Evolutionary conservation across 2,329 filamentous ascomycete genomes (phyloP).

Genomic region (Penicillium aurantiogriseum): DNA sequence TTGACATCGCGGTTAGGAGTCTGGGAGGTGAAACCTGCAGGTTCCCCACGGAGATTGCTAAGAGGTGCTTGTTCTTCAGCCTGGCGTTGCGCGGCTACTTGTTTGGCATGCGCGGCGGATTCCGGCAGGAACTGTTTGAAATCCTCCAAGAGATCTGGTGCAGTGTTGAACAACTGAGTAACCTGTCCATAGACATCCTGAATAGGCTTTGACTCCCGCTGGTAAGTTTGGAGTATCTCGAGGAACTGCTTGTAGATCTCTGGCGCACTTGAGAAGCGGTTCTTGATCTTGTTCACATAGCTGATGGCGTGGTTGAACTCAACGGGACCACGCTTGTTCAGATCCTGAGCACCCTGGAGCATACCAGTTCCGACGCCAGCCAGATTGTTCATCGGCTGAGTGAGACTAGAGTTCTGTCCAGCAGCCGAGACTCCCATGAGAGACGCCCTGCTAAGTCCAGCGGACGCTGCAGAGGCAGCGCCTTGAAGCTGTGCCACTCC

Average conservation of each 20-base stretch:
- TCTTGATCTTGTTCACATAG: constrained; percentile 99
- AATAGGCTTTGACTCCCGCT: constrained; percentile 95
- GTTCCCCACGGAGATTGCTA: constrained; percentile 61
- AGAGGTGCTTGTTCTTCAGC: constrained; percentile 67
- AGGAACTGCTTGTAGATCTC: constrained; percentile 99
- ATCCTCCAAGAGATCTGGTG: constrained; percentile 91
- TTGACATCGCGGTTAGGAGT: constrained; percentile 57
- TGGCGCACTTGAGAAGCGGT: constrained; percentile 91
- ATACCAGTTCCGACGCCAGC: constrained; percentile 62
- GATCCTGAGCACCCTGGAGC: constrained; percentile 53
- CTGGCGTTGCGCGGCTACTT: constrained; percentile 58
- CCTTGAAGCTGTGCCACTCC: constrained; percentile 66
- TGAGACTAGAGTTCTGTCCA: constrained; percentile 46
- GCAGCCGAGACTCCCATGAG: constrained; percentile 51
- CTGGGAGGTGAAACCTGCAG: constrained; percentile 48
- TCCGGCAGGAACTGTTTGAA: constrained; percentile 99
- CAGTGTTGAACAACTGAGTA: constrained; percentile 86
- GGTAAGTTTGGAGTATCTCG: constrained; percentile 96
- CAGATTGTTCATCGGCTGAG: constrained; percentile 56
- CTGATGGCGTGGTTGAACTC: constrained; percentile 99
- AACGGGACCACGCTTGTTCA: constrained; percentile 88
- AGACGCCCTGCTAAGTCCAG: constrained; percentile 45
- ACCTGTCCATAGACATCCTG: constrained; percentile 98
- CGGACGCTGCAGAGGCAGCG: constrained; percentile 61
- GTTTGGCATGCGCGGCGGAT: constrained; percentile 69